A percentile compares a stretch with the other conserved stretches of the same genome.
Evolutionary conservation across 2,329 filamentous ascomycete genomes (phyloP).

Genomic region (Cylindrodendrum hubeiense): DNA sequence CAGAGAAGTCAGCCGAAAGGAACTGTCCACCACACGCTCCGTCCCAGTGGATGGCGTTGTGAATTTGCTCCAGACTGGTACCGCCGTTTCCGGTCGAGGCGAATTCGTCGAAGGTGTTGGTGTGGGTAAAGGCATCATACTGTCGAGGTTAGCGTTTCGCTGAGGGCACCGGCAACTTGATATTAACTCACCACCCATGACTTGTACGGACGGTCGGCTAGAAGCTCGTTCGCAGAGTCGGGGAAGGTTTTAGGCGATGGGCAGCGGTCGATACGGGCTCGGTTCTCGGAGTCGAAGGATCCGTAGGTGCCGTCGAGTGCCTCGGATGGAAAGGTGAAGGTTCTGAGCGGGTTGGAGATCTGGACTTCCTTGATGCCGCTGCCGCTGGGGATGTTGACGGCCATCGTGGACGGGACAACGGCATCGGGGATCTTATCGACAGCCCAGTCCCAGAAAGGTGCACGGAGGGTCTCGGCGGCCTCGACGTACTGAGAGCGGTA

Average conservation of each 20-base stretch:
- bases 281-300: constrained; percentile 43
- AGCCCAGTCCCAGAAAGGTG: constrained; percentile 69
- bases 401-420: constrained; percentile 50
- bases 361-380: constrained; percentile 43
- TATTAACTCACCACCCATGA: constrained; percentile 55
- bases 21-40: constrained; percentile 57
- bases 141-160: constrained; percentile 36
- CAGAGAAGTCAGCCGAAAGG: constrained; percentile 53
- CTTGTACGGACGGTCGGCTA: constrained; percentile 51
- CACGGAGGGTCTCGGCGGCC: constrained; percentile 60
- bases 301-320: constrained; percentile 55
- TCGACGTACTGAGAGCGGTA: constrained; percentile 53
- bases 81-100: constrained; percentile 50
- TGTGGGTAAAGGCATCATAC: constrained; percentile 57
- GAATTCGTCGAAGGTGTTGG: constrained; percentile 51
- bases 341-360: constrained; percentile 65
- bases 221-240: constrained; percentile 50
- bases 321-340: constrained; percentile 61
- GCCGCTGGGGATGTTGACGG: constrained; percentile 56
- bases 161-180: not conserved
- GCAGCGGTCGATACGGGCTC: constrained; percentile 56
- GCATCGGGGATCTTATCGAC: constrained; percentile 57
- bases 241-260: constrained; percentile 54
- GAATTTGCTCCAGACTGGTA: constrained; percentile 57
- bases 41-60: constrained; percentile 58